These are phyloP conservation scores for Thymus mandschuricus DNA, from an alignment of 257 asterid species.

Conservation along the genomic window DNA sequence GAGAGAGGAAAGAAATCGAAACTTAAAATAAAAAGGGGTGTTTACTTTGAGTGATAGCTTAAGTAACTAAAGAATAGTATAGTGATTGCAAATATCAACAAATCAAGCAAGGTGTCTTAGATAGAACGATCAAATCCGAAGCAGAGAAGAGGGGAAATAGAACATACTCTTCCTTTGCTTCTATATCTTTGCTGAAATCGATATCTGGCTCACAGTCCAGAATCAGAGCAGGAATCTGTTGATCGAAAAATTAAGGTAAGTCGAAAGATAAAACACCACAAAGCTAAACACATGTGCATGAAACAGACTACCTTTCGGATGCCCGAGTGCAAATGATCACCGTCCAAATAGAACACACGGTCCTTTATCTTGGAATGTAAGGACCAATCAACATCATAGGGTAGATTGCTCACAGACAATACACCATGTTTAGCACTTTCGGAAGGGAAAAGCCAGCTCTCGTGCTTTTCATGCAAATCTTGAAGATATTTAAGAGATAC, in stretches of 20 bases:
- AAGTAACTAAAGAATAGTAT: too few relatives aligned
- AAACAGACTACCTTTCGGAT: constrained; percentile 75
- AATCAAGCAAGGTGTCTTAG: background rate
- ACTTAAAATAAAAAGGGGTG: too few relatives aligned
- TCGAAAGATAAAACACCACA: constrained; percentile 1
- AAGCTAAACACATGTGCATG: background rate
- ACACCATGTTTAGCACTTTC: constrained; percentile 78
- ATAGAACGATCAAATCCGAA: background rate
- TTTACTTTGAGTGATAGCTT: too few relatives aligned
- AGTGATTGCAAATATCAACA: too few relatives aligned
- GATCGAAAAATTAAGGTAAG: constrained; percentile 32
- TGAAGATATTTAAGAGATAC: constrained; percentile 81
- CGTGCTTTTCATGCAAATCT: constrained; percentile 90
- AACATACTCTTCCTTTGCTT: constrained; percentile 89
- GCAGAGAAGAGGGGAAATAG: constrained; percentile 13
- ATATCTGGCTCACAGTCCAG: constrained; percentile 97
- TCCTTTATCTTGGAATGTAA: constrained; percentile 75
- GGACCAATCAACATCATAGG: constrained; percentile 55
- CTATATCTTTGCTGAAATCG: constrained; percentile 82
- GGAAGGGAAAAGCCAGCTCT: constrained; percentile 94
- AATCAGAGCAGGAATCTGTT: constrained; percentile 93
- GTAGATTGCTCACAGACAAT: constrained; percentile 64
- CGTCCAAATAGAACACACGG: constrained; percentile 77
- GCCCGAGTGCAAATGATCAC: constrained; percentile 92
- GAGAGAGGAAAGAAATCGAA: too few relatives aligned